Evolutionary conservation across 768 basidiomycete species (phyloP), one percentile per base, ranked within the genome.

Genomic region (Gloeophyllum trabeum): DNA sequence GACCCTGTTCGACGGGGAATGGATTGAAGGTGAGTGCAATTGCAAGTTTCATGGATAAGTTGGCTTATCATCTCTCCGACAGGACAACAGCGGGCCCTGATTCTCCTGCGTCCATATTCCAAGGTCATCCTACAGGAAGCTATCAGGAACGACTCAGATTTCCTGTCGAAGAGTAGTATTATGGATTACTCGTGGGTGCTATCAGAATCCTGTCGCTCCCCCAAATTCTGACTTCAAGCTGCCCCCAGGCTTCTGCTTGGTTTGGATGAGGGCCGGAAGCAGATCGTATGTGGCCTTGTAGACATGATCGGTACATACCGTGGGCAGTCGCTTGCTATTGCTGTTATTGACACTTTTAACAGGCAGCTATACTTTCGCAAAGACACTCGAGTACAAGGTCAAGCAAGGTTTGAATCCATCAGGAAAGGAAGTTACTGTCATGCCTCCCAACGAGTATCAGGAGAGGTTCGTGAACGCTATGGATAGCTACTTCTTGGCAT

Each of bases 111-210:
- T 24, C 81, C 84, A 0, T 71, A 87, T 53, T 84, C 83, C 4
- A 85, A 84, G 52, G 60, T 69, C n/a, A 68, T 86, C 19, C 63
- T 91, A 1, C 67, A 66, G 22, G 79, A 84, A 47, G 84, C 83
- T 2, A 65, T 89, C 48, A 69, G 61, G 48, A 70, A 63, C 35
- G 87, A 89, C 52, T 77, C 80, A 3, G 83, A 81, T 2, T 91
- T 82, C 53, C 62, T 91, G 23, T 67, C 81, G 0, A 70, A 62
- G 51, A 81, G 79, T 50, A 84, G 85, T 47, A 85, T 89, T 51
- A 88, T 89, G 82, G 87, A 91, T 53, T 91, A 88, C 50, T 86
- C 83, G 78, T 82, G 51, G 46, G 79, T 64, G 14, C n/a, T n/a
- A n/a, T n/a, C n/a, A n/a, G n/a, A 0, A 13, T 21, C 22, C 5